These are phyloP conservation scores for Hyaloscypha hepaticicola DNA, from an alignment of 495 filamentous ascomycete genomes.

Conservation along the genomic window DNA sequence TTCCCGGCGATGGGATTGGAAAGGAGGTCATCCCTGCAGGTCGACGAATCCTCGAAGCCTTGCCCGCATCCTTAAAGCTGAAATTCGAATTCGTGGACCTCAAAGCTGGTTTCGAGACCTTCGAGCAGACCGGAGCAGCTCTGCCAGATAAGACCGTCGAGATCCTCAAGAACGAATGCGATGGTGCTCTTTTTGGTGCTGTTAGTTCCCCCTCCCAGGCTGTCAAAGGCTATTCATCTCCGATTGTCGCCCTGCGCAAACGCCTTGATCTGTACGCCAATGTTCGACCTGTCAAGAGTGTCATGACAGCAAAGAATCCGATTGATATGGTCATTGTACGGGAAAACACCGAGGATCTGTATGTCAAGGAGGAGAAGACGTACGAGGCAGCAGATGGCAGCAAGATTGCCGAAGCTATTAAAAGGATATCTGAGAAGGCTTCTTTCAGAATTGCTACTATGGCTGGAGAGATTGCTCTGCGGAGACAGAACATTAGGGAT, in stretches of 20 bases:
- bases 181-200: slow-evolving; percentile 95
- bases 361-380: slow-evolving; percentile 96
- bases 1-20: slow-evolving; percentile 97
- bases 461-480: slow-evolving; percentile 89
- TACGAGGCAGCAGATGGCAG: slow-evolving; percentile 61
- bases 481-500: slow-evolving; percentile 75
- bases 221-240: slow-evolving; percentile 92
- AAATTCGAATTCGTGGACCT: slow-evolving; percentile 94
- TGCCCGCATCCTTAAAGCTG: slow-evolving; percentile 76
- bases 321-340: slow-evolving; percentile 98
- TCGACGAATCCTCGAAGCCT: slow-evolving; percentile 83
- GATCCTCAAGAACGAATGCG: slow-evolving; percentile 80
- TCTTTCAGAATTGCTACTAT: slow-evolving; percentile 83
- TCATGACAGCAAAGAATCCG: slow-evolving; percentile 55
- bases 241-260: slow-evolving; percentile 96
- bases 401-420: slow-evolving; percentile 94
- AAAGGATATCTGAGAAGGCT: slow-evolving; percentile 87
- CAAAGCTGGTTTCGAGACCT: slow-evolving; percentile 88
- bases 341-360: slow-evolving; percentile 98
- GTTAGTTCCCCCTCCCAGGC: slow-evolving; percentile 88
- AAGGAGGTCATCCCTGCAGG: slow-evolving; percentile 98
- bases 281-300: slow-evolving; percentile 91
- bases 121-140: slow-evolving; percentile 82
- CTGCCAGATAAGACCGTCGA: slow-evolving; percentile 89
- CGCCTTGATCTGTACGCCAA: slow-evolving; percentile 95